Conservation (phyloP, 768 basidiomycete genomes). For the Mrakia hoshinonis region DNA sequence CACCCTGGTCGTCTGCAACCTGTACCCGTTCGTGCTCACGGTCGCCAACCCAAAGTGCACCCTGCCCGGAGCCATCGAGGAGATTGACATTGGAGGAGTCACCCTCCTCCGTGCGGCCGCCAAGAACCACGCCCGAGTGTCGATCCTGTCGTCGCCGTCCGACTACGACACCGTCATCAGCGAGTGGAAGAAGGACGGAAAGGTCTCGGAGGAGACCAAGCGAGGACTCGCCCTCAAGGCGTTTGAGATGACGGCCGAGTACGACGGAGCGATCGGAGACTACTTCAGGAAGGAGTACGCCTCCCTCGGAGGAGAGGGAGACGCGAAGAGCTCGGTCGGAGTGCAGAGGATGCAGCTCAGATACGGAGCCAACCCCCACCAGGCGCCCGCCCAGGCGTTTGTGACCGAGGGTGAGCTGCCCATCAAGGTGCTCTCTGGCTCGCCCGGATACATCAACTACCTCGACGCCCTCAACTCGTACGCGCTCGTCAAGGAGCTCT, state of each 20-base stretch:
- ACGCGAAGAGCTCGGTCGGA: constrained; percentile 50
- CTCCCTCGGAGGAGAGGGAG: constrained; percentile 60
- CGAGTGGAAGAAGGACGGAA: constrained; percentile 65
- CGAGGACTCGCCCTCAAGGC: constrained; percentile 87
- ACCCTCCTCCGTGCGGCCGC: constrained; percentile 95
- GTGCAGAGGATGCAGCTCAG: constrained; percentile 78
- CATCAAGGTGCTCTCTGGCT: constrained; percentile 87
- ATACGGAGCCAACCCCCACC: constrained; percentile 97
- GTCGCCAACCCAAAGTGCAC: constrained; percentile 76
- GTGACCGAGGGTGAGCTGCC: constrained; percentile 80
- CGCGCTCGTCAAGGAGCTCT: constrained; percentile 87
- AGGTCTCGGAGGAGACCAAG: constrained; percentile 61
- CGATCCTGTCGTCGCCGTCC: constrained; percentile 49
- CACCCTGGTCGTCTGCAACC: constrained; percentile 95
- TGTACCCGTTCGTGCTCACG: constrained; percentile 91
- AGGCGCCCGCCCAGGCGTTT: constrained; percentile 95
- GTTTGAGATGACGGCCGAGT: constrained; percentile 89
- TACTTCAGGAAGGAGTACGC: constrained; percentile 97
- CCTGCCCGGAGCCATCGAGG: constrained; percentile 85
- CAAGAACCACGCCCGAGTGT: constrained; percentile 92
- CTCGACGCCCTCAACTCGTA: constrained; percentile 95
- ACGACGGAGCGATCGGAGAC: constrained; percentile 89
- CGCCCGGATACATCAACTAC: constrained; percentile 97
- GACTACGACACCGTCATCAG: constrained; percentile 78
- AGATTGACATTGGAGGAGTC: constrained; percentile 97